Base-by-base conservation (phyloP, 306 rosid species). In the Gynostemma pentaphyllum region DNA sequence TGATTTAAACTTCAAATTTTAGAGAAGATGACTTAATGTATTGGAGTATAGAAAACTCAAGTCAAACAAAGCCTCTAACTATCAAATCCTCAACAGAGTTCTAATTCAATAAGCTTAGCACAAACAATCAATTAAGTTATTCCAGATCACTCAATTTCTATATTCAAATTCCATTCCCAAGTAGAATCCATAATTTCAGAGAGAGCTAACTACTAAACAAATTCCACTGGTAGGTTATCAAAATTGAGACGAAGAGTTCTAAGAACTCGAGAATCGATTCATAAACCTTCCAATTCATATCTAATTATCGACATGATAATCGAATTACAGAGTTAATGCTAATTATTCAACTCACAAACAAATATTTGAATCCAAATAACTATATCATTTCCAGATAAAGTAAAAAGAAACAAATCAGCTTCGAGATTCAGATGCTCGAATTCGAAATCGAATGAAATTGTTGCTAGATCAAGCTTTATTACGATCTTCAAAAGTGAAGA, bases 401-500 rank as follows among this genome's bases (percentile, higher is more conserved):
- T 12, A 37, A 13, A 9, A 60, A 60, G 1, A 60, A n/a, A 60
- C 4, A 14, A 22, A 21, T 19, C 14, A 11, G 32, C 5, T 39
- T 7, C 6, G 13, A 60, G 48, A 21, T 13, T 12, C 65, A 12
- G 12, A 37, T 60, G 34, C 21, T 37, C 22, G 13, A 21, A n/a
- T n/a, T n/a, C n/a, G n/a, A n/a, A n/a, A n/a, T 37, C 30, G 22
- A 39, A 39, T 36, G 41, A 59, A 40, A n/a, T 36, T 37, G 55
- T 34, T 16, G 52, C 72, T 26, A 51, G 37, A 49, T 41, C 19
- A 49, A 55, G 67, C 68, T 54, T 18, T n/a, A n/a, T n/a, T n/a
- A n/a, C n/a, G n/a, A n/a, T n/a, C n/a, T n/a, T n/a, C 21, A 47
- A 53, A 66, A 68, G 24, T 32, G 9, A 21, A 49, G 52, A 1